Conservation (phyloP, 768 basidiomycete species). For the Boletus reticuloceps region DNA sequence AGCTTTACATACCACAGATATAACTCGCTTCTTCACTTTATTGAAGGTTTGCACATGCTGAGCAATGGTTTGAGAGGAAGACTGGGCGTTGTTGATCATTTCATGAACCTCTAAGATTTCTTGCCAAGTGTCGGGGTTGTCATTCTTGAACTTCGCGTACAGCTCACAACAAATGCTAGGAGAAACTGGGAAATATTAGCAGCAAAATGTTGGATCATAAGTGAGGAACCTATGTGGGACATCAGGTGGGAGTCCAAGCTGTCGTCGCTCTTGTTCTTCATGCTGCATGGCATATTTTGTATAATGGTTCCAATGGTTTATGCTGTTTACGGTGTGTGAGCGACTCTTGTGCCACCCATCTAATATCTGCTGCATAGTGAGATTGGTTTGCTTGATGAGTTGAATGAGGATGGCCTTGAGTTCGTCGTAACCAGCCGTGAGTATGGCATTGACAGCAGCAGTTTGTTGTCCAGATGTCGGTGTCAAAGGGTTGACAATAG, state of each 20-base stretch:
- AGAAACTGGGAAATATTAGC: not conserved
- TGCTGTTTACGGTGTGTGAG: not conserved
- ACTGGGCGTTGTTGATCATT: too few species aligned
- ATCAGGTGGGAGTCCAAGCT: not conserved
- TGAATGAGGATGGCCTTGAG: not conserved
- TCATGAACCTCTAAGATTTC: not conserved
- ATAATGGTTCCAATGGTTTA: conserved; percentile 7
- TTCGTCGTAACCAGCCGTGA: not conserved
- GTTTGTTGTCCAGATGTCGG: too few species aligned
- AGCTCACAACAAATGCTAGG: not conserved
- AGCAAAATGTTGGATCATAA: not conserved
- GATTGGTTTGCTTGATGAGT: not conserved
- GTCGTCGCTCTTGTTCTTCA: not conserved
- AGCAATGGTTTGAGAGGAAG: not conserved
- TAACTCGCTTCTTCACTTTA: not conserved
- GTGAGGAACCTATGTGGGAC: not conserved
- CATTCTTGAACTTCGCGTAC: conserved; percentile 5
- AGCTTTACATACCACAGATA: not conserved
- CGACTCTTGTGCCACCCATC: conserved; percentile 6
- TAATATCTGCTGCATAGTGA: not conserved
- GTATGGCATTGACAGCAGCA: not conserved
- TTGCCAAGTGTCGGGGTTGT: conserved; percentile 4
- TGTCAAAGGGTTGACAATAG: too few species aligned
- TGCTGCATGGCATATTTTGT: not conserved
- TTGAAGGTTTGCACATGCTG: conserved; percentile 1